Conservation (phyloP, 352 stramenopile genomes). For the Phytopythium aichiense region DNA sequence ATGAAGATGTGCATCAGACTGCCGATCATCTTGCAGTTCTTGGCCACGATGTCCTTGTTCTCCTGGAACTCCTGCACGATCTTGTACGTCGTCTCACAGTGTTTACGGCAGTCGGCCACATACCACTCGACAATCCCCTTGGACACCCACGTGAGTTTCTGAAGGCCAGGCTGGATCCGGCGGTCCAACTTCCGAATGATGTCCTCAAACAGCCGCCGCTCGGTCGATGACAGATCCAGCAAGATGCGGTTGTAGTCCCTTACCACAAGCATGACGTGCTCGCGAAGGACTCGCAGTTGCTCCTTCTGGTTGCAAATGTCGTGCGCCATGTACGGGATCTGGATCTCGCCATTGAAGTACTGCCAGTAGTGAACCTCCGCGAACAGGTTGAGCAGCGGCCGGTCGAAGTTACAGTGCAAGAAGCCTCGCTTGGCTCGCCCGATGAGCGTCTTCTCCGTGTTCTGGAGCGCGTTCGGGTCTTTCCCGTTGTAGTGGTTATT, state of each 20-base stretch:
- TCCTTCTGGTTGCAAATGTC: constrained; percentile 95
- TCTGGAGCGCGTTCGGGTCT: constrained; percentile 64
- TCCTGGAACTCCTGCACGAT: constrained; percentile 89
- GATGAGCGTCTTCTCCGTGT: constrained; percentile 81
- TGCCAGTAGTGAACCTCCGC: constrained; percentile 91
- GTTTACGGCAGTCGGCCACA: constrained; percentile 87
- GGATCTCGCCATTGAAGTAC: constrained; percentile 90
- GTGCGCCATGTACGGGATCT: constrained; percentile 94
- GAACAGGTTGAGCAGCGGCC: constrained; percentile 90
- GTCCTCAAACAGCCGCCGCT: constrained; percentile 92
- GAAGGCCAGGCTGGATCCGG: constrained; percentile 88
- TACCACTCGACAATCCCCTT: constrained; percentile 93
- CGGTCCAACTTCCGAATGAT: constrained; percentile 94
- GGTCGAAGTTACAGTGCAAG: constrained; percentile 95
- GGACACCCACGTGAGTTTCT: constrained; percentile 92
- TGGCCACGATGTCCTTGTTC: constrained; percentile 85
- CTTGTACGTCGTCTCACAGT: constrained; percentile 86
- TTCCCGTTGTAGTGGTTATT: constrained; percentile 27
- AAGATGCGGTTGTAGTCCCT: constrained; percentile 95
- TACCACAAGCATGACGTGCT: constrained; percentile 95
- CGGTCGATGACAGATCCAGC: constrained; percentile 85
- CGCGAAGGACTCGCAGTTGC: constrained; percentile 86
- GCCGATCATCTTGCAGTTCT: constrained; percentile 88
- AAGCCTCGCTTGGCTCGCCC: constrained; percentile 78
- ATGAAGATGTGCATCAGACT: constrained; percentile 90